phyloP scores from a whole-genome alignment of 2,329 filamentous ascomycete species.

The Apiospora malaysiana region DNA sequence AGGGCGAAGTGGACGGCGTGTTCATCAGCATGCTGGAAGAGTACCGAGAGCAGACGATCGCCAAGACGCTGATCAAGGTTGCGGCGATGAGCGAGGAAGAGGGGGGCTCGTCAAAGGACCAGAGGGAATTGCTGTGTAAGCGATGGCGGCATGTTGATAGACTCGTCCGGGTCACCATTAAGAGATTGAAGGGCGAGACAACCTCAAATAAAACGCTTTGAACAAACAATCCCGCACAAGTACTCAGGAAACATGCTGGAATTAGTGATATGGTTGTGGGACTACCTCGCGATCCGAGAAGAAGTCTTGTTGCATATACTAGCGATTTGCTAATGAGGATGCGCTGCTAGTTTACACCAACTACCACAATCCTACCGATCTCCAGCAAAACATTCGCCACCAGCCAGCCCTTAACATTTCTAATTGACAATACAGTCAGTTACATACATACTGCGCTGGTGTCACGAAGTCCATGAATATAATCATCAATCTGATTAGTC shows the following conservation, averaged over 20 bases:
- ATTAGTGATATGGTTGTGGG: neutral
- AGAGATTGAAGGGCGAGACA: slow-evolving; percentile 32
- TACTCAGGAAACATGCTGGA: neutral
- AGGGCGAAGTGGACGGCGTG: slow-evolving; percentile 45
- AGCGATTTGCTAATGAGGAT: too few relatives aligned
- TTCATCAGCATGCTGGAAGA: slow-evolving; percentile 46
- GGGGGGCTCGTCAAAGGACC: slow-evolving; percentile 30
- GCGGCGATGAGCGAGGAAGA: slow-evolving; percentile 35
- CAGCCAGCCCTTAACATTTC: neutral
- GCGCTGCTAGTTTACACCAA: too few relatives aligned
- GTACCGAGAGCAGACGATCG: slow-evolving; percentile 41
- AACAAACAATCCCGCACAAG: neutral
- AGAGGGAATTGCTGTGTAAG: slow-evolving; percentile 44
- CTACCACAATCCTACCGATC: neutral
- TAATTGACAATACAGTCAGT: neutral
- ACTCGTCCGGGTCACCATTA: slow-evolving; percentile 45
- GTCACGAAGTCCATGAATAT: neutral
- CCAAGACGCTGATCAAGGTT: slow-evolving; percentile 38
- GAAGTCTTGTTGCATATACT: too few relatives aligned
- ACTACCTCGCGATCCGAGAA: neutral
- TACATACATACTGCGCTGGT: neutral
- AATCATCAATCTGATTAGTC: slow-evolving; percentile 12
- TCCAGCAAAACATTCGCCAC: neutral
- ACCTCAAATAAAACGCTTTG: neutral
- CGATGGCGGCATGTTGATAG: slow-evolving; percentile 51